phyloP scores from a whole-genome alignment of 2,329 filamentous ascomycete species.

The Sporothrix globosa region DNA sequence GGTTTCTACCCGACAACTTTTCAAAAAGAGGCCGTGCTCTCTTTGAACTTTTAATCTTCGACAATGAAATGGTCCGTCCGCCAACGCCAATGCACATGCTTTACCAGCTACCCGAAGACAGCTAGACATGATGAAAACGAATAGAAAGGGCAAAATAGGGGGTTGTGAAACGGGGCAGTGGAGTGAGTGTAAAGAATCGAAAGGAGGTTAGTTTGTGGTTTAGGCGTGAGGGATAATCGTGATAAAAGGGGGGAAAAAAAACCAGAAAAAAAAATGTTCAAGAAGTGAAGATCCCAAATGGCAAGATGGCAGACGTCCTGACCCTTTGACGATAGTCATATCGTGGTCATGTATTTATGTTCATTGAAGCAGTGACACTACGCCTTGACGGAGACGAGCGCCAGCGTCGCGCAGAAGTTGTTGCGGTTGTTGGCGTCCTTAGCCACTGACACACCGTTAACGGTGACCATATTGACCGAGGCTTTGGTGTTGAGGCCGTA shows the following conservation, averaged over 20 bases:
- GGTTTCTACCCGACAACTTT: background rate
- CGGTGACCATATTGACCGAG: conserved; percentile 70
- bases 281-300: conserved; percentile 27
- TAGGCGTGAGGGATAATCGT: background rate
- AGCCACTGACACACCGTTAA: conserved; percentile 59
- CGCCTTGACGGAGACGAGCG: conserved; percentile 48
- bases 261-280: conserved; percentile 27
- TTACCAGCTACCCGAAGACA: background rate
- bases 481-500: conserved; percentile 77
- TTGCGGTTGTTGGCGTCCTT: conserved; percentile 65
- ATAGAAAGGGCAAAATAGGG: background rate
- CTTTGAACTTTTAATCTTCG: background rate
- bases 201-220: background rate
- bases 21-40: background rate
- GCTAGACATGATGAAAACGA: conserved; percentile 5
- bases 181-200: conserved; percentile 13
- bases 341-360: background rate
- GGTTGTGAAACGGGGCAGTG: background rate
- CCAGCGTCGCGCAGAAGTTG: conserved; percentile 66
- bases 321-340: background rate
- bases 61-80: conserved; percentile 2
- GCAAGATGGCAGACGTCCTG: conserved; percentile 16
- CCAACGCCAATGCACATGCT: conserved; percentile 29
- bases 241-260: background rate
- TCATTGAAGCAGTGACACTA: conserved; percentile 14